Conservation (phyloP, 2,329 filamentous ascomycete genomes). For the Ophiostoma triangulosporum region DNA sequence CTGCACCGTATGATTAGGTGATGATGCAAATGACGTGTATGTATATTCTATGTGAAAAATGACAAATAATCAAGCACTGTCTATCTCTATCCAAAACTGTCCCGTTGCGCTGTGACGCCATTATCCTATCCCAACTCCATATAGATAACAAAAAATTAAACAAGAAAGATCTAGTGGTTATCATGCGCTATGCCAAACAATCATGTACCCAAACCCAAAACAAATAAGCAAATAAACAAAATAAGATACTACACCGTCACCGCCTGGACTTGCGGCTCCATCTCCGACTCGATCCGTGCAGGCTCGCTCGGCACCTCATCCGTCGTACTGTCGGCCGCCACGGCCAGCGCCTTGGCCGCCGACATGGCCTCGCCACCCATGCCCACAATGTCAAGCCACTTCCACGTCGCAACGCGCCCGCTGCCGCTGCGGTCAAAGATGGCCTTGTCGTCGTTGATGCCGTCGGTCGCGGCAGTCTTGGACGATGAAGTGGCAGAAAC, state of each 20-base stretch:
- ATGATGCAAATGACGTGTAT: no score
- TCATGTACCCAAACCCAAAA: background rate
- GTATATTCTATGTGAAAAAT: no score
- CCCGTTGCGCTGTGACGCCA: no score
- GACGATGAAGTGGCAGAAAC: background rate
- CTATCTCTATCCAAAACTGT: no score
- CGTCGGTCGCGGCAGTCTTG: constrained; percentile 15
- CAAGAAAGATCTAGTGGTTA: background rate
- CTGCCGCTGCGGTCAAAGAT: constrained; percentile 34
- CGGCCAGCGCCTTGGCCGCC: background rate
- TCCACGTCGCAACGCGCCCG: constrained; percentile 32
- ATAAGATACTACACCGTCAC: background rate
- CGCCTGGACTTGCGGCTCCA: background rate
- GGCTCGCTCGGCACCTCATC: constrained; percentile 8
- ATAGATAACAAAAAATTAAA: background rate
- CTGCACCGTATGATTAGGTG: no score
- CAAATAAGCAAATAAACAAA: background rate
- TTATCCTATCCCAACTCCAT: background rate
- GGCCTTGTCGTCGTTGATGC: constrained; percentile 32
- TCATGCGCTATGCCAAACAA: background rate
- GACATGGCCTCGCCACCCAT: constrained; percentile 24
- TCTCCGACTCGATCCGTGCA: constrained; percentile 8
- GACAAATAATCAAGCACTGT: no score
- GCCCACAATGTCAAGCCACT: constrained; percentile 39
- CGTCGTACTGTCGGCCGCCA: constrained; percentile 3